Conservation (phyloP, 2,329 filamentous ascomycete species). For the Aspergillus cejpii region DNA sequence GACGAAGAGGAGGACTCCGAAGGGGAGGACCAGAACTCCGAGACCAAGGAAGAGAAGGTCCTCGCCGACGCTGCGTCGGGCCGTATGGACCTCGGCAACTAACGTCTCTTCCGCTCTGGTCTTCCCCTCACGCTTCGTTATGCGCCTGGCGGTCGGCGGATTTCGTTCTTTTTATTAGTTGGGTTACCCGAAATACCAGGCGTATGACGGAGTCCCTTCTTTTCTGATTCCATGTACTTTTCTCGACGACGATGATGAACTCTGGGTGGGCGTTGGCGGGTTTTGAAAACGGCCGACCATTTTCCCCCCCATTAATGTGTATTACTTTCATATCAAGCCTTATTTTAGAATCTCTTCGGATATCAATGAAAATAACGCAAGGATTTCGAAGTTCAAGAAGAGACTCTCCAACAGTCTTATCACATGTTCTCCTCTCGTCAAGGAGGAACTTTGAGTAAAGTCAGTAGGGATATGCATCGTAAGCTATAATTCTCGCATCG, state of each 20-base stretch:
- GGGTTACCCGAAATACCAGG: conserved; percentile 15
- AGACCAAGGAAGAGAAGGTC: conserved; percentile 20
- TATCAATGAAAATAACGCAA: conserved; percentile 6
- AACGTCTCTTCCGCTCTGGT: conserved; percentile 5
- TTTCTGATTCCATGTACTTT: conserved; percentile 23
- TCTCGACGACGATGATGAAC: conserved; percentile 25
- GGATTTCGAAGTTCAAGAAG: not conserved
- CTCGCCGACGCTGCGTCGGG: conserved; percentile 28
- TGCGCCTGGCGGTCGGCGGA: not conserved
- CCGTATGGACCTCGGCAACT: conserved; percentile 36
- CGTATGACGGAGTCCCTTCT: conserved; percentile 24
- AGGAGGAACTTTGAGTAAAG: not conserved
- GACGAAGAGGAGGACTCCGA: conserved; percentile 38
- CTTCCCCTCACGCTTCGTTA: not conserved
- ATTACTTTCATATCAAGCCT: conserved; percentile 16
- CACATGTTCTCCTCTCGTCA: conserved; percentile 2
- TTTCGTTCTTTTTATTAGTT: not conserved
- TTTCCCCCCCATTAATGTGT: conserved; percentile 22
- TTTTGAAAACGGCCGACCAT: conserved; percentile 21
- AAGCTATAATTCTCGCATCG: not conserved
- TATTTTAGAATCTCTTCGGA: conserved; percentile 3
- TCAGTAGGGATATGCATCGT: not conserved
- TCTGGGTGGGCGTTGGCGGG: conserved; percentile 22
- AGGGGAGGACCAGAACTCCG: conserved; percentile 22
- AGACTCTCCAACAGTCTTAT: conserved; percentile 1